Evolutionary conservation across 345 rosid genomes (phyloP), one percentile per base, ranked within the genome.

Genomic region (Mangifera indica): DNA sequence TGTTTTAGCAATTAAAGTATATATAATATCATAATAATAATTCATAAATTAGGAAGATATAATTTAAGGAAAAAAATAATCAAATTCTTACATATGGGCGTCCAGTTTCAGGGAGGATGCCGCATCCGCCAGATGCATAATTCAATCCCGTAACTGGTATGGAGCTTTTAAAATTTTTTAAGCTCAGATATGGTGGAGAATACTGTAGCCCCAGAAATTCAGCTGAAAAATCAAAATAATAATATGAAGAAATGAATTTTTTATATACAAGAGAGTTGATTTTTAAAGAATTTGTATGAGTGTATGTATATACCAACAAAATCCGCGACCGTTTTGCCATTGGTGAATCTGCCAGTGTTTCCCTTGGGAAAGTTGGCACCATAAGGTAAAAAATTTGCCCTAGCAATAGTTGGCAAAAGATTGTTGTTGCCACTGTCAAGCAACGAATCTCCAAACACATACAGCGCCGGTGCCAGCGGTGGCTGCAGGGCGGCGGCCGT

Each of bases 381-480:
- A 42, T 82, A 85, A 0, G 88, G 88, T 2, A 34, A 60, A 66
- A 29, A 85, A 66, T 85, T 60, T 8, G 84, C 89, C 66, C 24
- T 81, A 0, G 66, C 83, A 14, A 74, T 0, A 29, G 88, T 87
- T 17, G 84, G 82, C 60, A 87, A 56, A 46, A 69, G 17, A 65
- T 84, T 85, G 79, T 87, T 85, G 59, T 84, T 85, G 46, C 92
- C 88, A 15, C 60, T 79, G 55, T 85, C 89, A n/a, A 84, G 66
- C 59, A 82, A 29, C 0, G 88, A 85, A 59, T 85, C 87, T 1
- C 87, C 92, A 3, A 87, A 85, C 11, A 75, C 84, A 10, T 81
- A 85, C 7, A 87, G 57, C 2, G 86, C 87, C 0, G 86, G 86
- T 3, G 74, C 83, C 5, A 44, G 78, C 0, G 72, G 76, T 14